Conservation (phyloP, 257 asterid genomes). For the Linaria vulgaris region DNA sequence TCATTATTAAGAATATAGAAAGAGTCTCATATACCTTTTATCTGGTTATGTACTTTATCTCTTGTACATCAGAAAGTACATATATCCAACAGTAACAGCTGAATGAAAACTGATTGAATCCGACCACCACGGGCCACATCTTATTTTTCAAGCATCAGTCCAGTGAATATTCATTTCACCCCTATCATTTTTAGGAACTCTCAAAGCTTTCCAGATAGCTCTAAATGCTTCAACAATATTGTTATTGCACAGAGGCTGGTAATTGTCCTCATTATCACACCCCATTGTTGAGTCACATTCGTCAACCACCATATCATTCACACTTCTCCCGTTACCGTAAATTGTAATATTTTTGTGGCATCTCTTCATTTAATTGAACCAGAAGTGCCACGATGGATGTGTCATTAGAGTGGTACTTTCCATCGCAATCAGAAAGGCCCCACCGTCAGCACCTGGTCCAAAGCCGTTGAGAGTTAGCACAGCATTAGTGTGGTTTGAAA, state of each 20-base stretch:
- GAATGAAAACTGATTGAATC: neutral
- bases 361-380: slow-evolving; percentile 38
- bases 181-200: slow-evolving; percentile 32
- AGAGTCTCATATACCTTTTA: too few species aligned
- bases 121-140: slow-evolving; percentile 5
- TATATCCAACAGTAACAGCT: neutral
- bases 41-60: neutral
- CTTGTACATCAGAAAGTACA: neutral
- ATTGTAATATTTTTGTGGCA: slow-evolving; percentile 34
- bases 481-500: slow-evolving; percentile 37
- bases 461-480: slow-evolving; percentile 39
- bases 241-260: slow-evolving; percentile 46
- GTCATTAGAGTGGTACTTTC: slow-evolving; percentile 38
- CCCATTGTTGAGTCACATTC: slow-evolving; percentile 54
- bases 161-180: slow-evolving; percentile 41
- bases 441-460: slow-evolving; percentile 42
- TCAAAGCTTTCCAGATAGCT: slow-evolving; percentile 41
- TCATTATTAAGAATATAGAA: too few species aligned
- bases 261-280: slow-evolving; percentile 42
- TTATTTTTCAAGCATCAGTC: slow-evolving; percentile 33
- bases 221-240: slow-evolving; percentile 41
- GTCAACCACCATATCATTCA: slow-evolving; percentile 48
- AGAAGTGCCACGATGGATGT: slow-evolving; percentile 42
- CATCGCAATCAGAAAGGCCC: slow-evolving; percentile 42
- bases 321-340: slow-evolving; percentile 38